Evolutionary conservation across 2,329 filamentous ascomycete genomes (phyloP).

Genomic region (Phialocephala subalpina): DNA sequence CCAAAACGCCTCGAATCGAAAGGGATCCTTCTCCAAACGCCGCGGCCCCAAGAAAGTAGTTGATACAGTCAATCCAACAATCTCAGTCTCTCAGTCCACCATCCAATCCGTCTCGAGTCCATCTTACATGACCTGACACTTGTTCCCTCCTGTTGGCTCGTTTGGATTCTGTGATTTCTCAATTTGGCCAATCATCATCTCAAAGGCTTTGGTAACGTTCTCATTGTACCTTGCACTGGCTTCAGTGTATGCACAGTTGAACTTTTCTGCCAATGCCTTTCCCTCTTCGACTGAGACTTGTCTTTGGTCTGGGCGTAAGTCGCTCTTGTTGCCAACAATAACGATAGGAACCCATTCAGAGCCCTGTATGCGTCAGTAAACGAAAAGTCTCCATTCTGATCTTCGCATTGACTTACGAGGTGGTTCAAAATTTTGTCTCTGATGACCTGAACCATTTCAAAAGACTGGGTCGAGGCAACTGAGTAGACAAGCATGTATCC

Average conservation of each 20-base stretch:
- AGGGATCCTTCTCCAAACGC: slow-evolving; percentile 6
- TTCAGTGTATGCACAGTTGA: slow-evolving; percentile 94
- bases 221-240: slow-evolving; percentile 93
- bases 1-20: slow-evolving; percentile 7
- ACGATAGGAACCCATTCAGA: slow-evolving; percentile 92
- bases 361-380: slow-evolving; percentile 62
- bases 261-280: slow-evolving; percentile 82
- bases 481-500: slow-evolving; percentile 99
- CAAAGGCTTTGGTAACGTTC: slow-evolving; percentile 92
- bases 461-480: slow-evolving; percentile 91
- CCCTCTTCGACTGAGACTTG: slow-evolving; percentile 90
- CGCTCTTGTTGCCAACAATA: slow-evolving; percentile 96
- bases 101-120: background rate
- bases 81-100: slow-evolving; percentile 5
- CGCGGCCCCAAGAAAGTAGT: background rate
- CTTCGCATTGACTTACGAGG: slow-evolving; percentile 66
- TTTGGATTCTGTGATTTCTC: slow-evolving; percentile 93
- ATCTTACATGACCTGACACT: slow-evolving; percentile 83
- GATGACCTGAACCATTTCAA: slow-evolving; percentile 97
- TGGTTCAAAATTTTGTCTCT: slow-evolving; percentile 98
- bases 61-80: background rate
- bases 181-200: slow-evolving; percentile 92
- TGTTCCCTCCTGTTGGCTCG: slow-evolving; percentile 80
- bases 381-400: background rate
- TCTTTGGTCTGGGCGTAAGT: slow-evolving; percentile 90